Evolutionary conservation across 345 rosid species (phyloP).

Genomic region (Ceriops decandra): DNA sequence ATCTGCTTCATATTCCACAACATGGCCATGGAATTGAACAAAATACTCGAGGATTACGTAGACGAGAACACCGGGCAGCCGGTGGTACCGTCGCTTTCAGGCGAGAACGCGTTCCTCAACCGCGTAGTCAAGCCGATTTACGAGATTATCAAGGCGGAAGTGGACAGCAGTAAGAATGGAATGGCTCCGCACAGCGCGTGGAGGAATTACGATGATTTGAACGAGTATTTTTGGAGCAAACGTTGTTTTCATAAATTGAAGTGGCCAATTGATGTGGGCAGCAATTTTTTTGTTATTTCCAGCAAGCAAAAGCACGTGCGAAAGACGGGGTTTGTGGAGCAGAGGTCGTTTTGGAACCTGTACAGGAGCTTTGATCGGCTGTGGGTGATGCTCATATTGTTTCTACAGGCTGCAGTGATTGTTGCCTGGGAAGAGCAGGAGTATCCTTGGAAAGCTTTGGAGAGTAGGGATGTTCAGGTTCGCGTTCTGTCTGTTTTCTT

Average conservation of each 20-base stretch:
- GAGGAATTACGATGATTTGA: slow-evolving; percentile 91
- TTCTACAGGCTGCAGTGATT: slow-evolving; percentile 72
- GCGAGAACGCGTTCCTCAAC: slow-evolving; percentile 67
- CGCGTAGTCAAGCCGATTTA: slow-evolving; percentile 79
- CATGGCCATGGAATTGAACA: slow-evolving; percentile 92
- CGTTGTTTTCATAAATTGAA: slow-evolving; percentile 78
- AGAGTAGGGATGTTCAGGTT: slow-evolving; percentile 52
- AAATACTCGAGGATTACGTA: slow-evolving; percentile 68
- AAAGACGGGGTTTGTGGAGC: slow-evolving; percentile 96
- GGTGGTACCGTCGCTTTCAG: slow-evolving; percentile 68
- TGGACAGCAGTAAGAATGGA: slow-evolving; percentile 75
- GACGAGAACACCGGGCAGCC: slow-evolving; percentile 91
- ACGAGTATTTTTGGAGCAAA: slow-evolving; percentile 94
- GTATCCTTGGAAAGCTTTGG: slow-evolving; percentile 64
- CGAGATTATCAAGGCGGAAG: slow-evolving; percentile 66
- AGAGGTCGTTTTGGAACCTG: slow-evolving; percentile 83
- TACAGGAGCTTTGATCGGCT: slow-evolving; percentile 81
- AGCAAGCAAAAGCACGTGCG: slow-evolving; percentile 56
- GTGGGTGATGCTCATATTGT: slow-evolving; percentile 78
- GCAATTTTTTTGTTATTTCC: slow-evolving; percentile 66
- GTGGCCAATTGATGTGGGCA: slow-evolving; percentile 76
- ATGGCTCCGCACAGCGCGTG: slow-evolving; percentile 87
- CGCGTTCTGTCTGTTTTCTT: slow-evolving; percentile 65
- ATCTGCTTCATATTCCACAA: slow-evolving; percentile 77
- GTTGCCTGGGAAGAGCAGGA: slow-evolving; percentile 57